A percentile compares a stretch with the other conserved stretches of the same genome.
phyloP scores from a whole-genome alignment of 331 rosid species.

The Rhamnella rubrinervis region DNA sequence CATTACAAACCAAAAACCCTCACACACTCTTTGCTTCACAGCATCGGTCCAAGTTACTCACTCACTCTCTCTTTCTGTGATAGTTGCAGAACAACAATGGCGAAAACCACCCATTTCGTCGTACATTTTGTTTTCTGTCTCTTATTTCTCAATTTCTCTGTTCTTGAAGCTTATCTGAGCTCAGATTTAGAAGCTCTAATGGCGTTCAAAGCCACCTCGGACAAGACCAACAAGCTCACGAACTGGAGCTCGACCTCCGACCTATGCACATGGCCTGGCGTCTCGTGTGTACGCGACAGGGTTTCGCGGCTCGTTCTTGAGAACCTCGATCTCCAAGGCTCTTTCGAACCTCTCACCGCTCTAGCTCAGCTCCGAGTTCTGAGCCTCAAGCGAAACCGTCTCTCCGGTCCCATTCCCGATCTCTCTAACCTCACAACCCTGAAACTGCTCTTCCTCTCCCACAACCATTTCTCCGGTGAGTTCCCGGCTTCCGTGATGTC shows the following conservation, averaged over 20 bases:
- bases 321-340: constrained; percentile 52
- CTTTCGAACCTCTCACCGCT: constrained; percentile 43
- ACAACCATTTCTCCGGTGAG: constrained; percentile 61
- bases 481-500: constrained; percentile 44
- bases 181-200: constrained; percentile 50
- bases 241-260: constrained; percentile 66
- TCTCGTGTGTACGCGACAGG: constrained; percentile 53
- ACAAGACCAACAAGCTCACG: constrained; percentile 45
- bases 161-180: constrained; percentile 24
- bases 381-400: constrained; percentile 71
- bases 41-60: background rate
- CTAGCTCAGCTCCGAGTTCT: constrained; percentile 68
- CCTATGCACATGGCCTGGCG: constrained; percentile 63
- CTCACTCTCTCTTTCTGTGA: constrained; percentile 5
- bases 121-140: constrained; percentile 12
- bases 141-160: constrained; percentile 15
- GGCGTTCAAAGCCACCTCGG: constrained; percentile 58
- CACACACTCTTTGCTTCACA: background rate
- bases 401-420: constrained; percentile 57
- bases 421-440: constrained; percentile 62
- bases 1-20: background rate
- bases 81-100: constrained; percentile 45
- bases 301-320: constrained; percentile 77
- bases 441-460: constrained; percentile 66
- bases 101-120: constrained; percentile 17